Conservation (phyloP, 176 grass and related monocot species). For the Eragrostis curvula region DNA sequence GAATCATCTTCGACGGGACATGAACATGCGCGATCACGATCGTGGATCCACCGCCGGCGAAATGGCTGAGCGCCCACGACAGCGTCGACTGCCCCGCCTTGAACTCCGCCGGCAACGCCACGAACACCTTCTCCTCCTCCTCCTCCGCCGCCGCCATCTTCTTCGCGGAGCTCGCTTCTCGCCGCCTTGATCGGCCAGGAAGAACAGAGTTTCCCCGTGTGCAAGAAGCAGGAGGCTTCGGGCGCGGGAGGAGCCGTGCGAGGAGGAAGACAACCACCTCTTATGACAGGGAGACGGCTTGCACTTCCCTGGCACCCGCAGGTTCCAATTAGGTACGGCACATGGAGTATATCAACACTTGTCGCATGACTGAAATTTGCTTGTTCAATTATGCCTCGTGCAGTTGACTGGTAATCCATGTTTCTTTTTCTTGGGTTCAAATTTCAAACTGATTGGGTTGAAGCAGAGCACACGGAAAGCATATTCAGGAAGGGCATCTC, state of each 20-base stretch:
- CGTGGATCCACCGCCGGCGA: constrained; percentile 37
- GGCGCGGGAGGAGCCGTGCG: constrained; percentile 5
- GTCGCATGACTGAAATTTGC: constrained; percentile 1
- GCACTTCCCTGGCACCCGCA: not conserved
- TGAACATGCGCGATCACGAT: constrained; percentile 79
- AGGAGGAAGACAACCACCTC: constrained; percentile 9
- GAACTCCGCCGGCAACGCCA: constrained; percentile 59
- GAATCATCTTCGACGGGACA: constrained; percentile 69
- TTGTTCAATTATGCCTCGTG: not conserved
- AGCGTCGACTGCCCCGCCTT: constrained; percentile 60
- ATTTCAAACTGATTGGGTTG: not conserved
- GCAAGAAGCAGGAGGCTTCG: constrained; percentile 13
- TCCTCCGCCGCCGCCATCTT: not conserved
- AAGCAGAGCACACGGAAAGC: constrained; percentile 17
- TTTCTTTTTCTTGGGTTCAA: not conserved
- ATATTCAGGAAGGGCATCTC: not conserved
- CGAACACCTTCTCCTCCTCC: constrained; percentile 54
- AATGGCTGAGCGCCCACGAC: constrained; percentile 57
- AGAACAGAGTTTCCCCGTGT: not conserved
- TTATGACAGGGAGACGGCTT: not conserved
- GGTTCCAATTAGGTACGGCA: not conserved
- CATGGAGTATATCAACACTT: not conserved
- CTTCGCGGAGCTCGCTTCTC: constrained; percentile 13
- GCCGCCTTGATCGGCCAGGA: not conserved
- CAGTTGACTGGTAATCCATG: constrained; percentile 1